Evolutionary conservation across 2,329 filamentous ascomycete species (phyloP), one percentile per base, ranked within the genome.

Genomic region (Diaporthe aspalathi): DNA sequence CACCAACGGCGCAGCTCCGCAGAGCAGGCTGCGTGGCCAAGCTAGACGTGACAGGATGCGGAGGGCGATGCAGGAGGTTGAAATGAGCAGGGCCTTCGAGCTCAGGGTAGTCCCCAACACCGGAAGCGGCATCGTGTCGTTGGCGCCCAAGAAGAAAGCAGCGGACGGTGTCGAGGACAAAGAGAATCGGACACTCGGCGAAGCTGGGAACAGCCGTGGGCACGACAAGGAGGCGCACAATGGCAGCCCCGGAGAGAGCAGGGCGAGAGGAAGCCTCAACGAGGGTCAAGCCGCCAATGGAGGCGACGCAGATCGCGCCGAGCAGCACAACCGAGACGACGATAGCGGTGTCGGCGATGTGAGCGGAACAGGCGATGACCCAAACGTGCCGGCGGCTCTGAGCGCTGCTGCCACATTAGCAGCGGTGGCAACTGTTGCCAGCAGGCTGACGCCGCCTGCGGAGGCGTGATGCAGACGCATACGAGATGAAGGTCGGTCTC

Each of bases 1-100:
- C 0, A 91, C 93, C 74, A 88, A 90, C 74, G 94, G 96, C 16
- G 92, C 89, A 0, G 86, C 86, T 74, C 87, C 83, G 70, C 87
- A 89, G 77, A 86, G 86, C 35, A 81, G 88, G 57, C 83, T 90
- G 2, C 83, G 88, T 4, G 88, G 88, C 65, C 87, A 87, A 76
- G 88, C 82, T 1, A 81, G 88, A 5, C 80, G 88, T 14, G 87
- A 90, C 75, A 83, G 88, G 52, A 90, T 90, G 77, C 82, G 87
- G 43, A 87, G 85, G 77, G 86, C 86, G 1, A 85, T 89, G 83
- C 79, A 81, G 60, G 87, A 89, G 74, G 83, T 88, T 16, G 85
- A 85, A 49, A 79, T 79, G 22, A 78, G 79, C 29, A 79, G 80
- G 20, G 77, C 79, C 24, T 79, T 78, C 67, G 77, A 80, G 52